phyloP scores from a whole-genome alignment of 1,284 basidiomycete species.

The Coriolopsis trogii region DNA sequence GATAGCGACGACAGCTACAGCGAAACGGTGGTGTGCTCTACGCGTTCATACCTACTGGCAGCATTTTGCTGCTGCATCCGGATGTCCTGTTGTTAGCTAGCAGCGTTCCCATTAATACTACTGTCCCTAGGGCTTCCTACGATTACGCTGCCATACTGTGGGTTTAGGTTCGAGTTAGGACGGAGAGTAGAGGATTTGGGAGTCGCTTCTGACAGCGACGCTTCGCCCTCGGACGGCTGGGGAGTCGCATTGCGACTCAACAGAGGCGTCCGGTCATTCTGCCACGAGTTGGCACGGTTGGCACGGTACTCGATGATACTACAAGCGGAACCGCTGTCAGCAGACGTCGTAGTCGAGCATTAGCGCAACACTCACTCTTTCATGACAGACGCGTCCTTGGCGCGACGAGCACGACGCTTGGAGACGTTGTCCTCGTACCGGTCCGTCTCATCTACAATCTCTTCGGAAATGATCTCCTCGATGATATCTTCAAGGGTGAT shows the following conservation, averaged over 20 bases:
- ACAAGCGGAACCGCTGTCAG: background rate
- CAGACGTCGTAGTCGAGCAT: background rate
- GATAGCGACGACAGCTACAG: too few species aligned
- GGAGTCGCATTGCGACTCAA: slow-evolving; percentile 15
- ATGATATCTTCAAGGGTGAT: slow-evolving; percentile 83
- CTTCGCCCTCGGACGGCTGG: slow-evolving; percentile 7
- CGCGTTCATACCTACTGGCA: too few species aligned
- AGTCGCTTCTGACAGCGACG: background rate
- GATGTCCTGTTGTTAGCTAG: background rate
- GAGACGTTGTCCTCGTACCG: slow-evolving; percentile 84
- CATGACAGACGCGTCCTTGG: slow-evolving; percentile 80
- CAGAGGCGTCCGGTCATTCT: slow-evolving; percentile 30
- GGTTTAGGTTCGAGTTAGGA: slow-evolving; percentile 7
- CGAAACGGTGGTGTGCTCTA: too few species aligned
- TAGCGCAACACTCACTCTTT: slow-evolving; percentile 55
- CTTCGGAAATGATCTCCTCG: slow-evolving; percentile 88
- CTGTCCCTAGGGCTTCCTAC: slow-evolving; percentile 11
- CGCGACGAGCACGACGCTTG: slow-evolving; percentile 70
- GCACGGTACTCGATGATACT: slow-evolving; percentile 35
- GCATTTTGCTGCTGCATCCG: too few species aligned
- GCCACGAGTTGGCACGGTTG: slow-evolving; percentile 24
- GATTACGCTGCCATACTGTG: slow-evolving; percentile 21
- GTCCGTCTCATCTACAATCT: slow-evolving; percentile 92
- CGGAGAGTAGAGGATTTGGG: background rate
- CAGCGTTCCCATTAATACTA: background rate